Percentiles rank a stretch among this genome's conserved stretches.
Conservation (phyloP, 192 early-diverging fungal genomes). For the Backusella liffmaniae region DNA sequence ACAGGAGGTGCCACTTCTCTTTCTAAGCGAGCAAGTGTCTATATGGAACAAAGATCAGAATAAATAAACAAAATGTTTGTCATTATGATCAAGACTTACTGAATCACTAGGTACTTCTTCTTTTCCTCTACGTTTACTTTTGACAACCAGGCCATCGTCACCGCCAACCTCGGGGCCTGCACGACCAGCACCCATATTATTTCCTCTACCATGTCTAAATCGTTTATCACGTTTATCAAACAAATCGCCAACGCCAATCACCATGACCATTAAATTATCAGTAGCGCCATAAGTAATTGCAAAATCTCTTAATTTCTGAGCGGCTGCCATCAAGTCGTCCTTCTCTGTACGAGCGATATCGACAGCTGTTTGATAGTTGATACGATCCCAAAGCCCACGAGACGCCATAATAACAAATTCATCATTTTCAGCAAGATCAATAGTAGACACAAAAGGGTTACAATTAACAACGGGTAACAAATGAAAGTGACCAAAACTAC, state of each 20-base stretch:
- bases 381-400: slow-evolving; percentile 73
- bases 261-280: slow-evolving; percentile 84
- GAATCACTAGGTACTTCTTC: slow-evolving; percentile 53
- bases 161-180: slow-evolving; percentile 30
- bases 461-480: slow-evolving; percentile 81
- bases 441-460: slow-evolving; percentile 72
- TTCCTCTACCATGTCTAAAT: slow-evolving; percentile 20
- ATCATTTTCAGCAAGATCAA: slow-evolving; percentile 76
- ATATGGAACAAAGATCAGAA: not conserved
- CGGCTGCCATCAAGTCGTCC: slow-evolving; percentile 72
- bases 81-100: slow-evolving; percentile 29
- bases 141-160: slow-evolving; percentile 23
- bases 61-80: not conserved
- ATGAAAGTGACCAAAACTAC: slow-evolving; percentile 87
- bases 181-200: slow-evolving; percentile 19
- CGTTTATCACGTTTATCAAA: slow-evolving; percentile 49
- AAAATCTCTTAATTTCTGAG: slow-evolving; percentile 82
- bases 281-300: slow-evolving; percentile 80
- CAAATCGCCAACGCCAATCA: slow-evolving; percentile 81
- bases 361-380: slow-evolving; percentile 78
- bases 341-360: slow-evolving; percentile 81
- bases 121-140: slow-evolving; percentile 42
- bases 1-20: slow-evolving; percentile 83
- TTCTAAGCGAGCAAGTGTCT: slow-evolving; percentile 60
- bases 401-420: slow-evolving; percentile 80